Evolutionary conservation across 2,329 filamentous ascomycete species (phyloP), one percentile per base, ranked within the genome.

Genomic region (Phialemoniopsis sp.): DNA sequence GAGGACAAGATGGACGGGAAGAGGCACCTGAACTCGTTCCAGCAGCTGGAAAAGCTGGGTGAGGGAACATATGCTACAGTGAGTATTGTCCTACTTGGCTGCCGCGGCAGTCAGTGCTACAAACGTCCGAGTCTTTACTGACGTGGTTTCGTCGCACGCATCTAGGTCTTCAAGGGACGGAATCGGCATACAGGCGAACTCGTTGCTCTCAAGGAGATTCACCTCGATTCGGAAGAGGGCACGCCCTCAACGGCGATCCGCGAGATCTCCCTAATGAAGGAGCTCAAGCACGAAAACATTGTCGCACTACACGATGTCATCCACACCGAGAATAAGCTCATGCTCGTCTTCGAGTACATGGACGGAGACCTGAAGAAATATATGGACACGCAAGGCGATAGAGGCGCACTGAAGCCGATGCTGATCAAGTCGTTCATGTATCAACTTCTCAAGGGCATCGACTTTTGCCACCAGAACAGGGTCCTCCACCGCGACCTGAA

Each of bases 351-450:
- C 54, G 93, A 98, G 64, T 95, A 84, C 66, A 96, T 98, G 91
- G 93, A 98, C 66, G 89, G 90, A 60, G 93, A 98, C 58, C 71
- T 98, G 10, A 98, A 98, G 73, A 89, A 94, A 59, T 97, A 96
- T 67, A 98, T 98, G 93, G 93, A 98, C 62, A 87, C 84, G 7
- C 78, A 89, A 42, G 89, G 90, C 55, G 89, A 96, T 53, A 79
- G 89, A 38, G 91, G 93, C 45, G 88, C 89, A 36, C 75, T 98
- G 40, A 90, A 95, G 60, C 87, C 89, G 30, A 69, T 78, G 40
- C 93, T 89, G 40, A 96, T 98, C 77, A 97, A 97, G 70, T 94
- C 89, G 17, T 98, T 97, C 76, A 97, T 97, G 91, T 93, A 91
- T 67, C 93, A 98, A 68, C 80, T 98, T 26, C 80, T 97, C 46